Evolutionary conservation across 2,329 filamentous ascomycete species (phyloP).

Genomic region (Cryphonectria japonica): DNA sequence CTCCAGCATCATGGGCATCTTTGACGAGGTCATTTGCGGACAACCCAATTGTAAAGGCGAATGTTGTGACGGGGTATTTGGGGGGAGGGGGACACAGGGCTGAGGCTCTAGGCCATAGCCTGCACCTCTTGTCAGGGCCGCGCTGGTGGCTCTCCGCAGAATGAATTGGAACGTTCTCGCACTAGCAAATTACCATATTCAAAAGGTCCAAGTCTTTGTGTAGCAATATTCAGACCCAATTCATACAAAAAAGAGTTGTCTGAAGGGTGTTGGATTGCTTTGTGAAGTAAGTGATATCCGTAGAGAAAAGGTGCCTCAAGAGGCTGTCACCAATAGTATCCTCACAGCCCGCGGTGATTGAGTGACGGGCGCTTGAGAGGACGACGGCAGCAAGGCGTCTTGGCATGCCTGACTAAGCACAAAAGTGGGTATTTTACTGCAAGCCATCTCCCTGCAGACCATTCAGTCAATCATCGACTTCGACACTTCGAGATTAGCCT

Average conservation of each 20-base stretch:
- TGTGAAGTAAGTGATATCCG: background rate
- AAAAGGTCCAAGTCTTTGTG: background rate
- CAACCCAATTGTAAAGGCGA: no score
- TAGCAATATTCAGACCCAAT: background rate
- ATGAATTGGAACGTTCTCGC: background rate
- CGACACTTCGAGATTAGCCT: background rate
- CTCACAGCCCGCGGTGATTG: background rate
- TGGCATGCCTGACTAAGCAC: background rate
- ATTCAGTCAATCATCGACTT: background rate
- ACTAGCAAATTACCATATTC: background rate
- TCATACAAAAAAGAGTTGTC: background rate
- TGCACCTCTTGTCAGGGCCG: background rate
- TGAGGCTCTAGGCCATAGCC: background rate
- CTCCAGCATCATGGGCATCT: conserved; percentile 60
- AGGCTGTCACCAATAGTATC: background rate
- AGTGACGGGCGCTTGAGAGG: background rate
- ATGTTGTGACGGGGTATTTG: background rate
- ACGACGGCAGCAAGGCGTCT: background rate
- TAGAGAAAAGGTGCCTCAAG: background rate
- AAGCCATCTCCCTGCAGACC: background rate
- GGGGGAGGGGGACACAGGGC: background rate
- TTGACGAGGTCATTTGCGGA: conserved; percentile 37
- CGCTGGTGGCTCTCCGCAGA: background rate
- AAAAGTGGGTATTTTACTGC: background rate
- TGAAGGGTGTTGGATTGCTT: background rate